phyloP scores from a whole-genome alignment of 805 yeast genomes.

The Candida nanaspora region DNA sequence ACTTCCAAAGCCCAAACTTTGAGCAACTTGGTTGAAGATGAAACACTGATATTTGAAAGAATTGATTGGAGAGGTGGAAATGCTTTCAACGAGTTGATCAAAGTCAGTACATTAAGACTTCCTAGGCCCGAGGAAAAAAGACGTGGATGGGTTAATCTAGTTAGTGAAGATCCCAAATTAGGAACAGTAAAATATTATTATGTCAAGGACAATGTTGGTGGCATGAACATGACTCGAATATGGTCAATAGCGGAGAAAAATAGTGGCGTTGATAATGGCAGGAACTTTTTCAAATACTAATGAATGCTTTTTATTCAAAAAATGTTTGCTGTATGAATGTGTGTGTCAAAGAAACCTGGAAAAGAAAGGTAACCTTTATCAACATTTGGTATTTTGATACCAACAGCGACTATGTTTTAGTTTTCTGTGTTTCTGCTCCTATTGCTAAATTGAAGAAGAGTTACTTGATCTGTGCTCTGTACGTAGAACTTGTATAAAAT shows the following conservation, averaged over 20 bases:
- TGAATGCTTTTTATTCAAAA: no score
- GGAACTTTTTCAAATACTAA: slow-evolving; percentile 28
- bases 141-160: slow-evolving; percentile 44
- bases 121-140: slow-evolving; percentile 25
- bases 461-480: no score
- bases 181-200: slow-evolving; percentile 37
- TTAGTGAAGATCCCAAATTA: slow-evolving; percentile 29
- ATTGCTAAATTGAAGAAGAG: no score
- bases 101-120: slow-evolving; percentile 39
- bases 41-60: slow-evolving; percentile 60
- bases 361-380: no score
- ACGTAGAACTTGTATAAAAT: no score
- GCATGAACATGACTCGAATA: slow-evolving; percentile 73
- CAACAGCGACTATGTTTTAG: no score
- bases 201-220: slow-evolving; percentile 70
- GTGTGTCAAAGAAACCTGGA: no score
- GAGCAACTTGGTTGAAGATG: slow-evolving; percentile 54
- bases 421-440: no score
- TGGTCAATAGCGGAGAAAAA: slow-evolving; percentile 78
- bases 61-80: slow-evolving; percentile 60
- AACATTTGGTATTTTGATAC: no score
- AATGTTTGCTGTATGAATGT: no score
- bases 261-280: slow-evolving; percentile 61
- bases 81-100: slow-evolving; percentile 54
- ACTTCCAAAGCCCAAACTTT: slow-evolving; percentile 55